These are phyloP conservation scores for Starmerella stigmatis DNA, from an alignment of 805 yeast species.

Conservation along the genomic window DNA sequence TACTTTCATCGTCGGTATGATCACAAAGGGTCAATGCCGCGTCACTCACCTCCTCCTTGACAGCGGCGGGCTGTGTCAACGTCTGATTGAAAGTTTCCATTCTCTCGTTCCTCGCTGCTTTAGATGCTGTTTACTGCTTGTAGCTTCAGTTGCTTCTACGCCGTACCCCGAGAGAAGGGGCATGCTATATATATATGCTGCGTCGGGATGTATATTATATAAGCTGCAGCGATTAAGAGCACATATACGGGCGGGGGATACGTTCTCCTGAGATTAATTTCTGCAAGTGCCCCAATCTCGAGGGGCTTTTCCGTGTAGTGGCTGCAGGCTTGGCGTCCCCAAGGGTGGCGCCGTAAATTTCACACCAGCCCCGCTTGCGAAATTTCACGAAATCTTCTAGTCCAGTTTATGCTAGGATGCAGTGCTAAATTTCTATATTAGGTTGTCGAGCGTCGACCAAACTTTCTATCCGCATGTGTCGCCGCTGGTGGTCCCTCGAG, in stretches of 20 bases:
- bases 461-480: no score
- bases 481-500: no score
- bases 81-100: slow-evolving; percentile 21
- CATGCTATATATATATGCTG: background rate
- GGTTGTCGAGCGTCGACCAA: no score
- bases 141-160: background rate
- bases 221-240: slow-evolving; percentile 6
- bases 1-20: slow-evolving; percentile 16
- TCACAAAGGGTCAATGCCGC: slow-evolving; percentile 10
- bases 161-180: background rate
- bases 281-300: slow-evolving; percentile 8
- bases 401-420: no score
- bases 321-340: no score
- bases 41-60: slow-evolving; percentile 24
- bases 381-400: no score
- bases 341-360: no score
- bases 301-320: background rate
- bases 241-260: background rate
- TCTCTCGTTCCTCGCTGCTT: slow-evolving; percentile 1
- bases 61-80: slow-evolving; percentile 17
- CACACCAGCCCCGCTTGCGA: no score
- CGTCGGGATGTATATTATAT: background rate
- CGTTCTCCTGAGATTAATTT: slow-evolving; percentile 3
- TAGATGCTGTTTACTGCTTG: background rate
- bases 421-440: no score